These are phyloP conservation scores for Isoetes taiwanensis DNA, from an alignment of 75 land plant genomes.

Conservation along the genomic window DNA sequence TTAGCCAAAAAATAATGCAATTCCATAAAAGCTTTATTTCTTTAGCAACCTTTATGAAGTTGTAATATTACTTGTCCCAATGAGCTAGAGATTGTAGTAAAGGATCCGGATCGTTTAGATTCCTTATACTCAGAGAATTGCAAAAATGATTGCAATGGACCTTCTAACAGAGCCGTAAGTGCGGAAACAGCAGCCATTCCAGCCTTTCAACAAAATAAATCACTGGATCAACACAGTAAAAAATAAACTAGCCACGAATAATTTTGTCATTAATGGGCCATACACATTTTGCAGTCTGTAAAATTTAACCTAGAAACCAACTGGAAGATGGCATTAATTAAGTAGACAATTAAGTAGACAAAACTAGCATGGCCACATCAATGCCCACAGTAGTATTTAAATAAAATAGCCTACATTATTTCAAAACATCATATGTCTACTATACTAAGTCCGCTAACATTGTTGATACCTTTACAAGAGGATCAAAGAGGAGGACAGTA, in stretches of 20 bases:
- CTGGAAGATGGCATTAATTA: too few species aligned
- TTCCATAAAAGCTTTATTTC: neutral
- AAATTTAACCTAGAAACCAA: too few species aligned
- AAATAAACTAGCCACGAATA: neutral
- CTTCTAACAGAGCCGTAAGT: conserved; percentile 65
- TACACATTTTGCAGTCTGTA: too few species aligned
- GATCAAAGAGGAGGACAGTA: conserved; percentile 15
- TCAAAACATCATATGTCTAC: neutral
- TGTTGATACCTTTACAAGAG: conserved; percentile 10
- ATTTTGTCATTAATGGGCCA: too few species aligned
- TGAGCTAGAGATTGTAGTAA: conserved; percentile 75
- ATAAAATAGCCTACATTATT: neutral
- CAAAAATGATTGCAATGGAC: conserved; percentile 48
- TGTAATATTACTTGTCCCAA: conserved; percentile 85
- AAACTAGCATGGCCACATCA: neutral
- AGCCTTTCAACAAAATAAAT: too few species aligned
- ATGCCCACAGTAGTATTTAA: neutral
- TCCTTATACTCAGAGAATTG: conserved; percentile 94
- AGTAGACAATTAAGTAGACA: neutral
- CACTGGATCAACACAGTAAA: neutral
- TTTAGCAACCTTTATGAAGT: conserved; percentile 60
- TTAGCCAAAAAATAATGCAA: neutral
- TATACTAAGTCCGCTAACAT: neutral
- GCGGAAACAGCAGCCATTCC: conserved; percentile 68
- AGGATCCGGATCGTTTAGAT: conserved; percentile 50